These are phyloP conservation scores for Balakata baccata DNA, from an alignment of 345 rosid species.

Conservation along the genomic window DNA sequence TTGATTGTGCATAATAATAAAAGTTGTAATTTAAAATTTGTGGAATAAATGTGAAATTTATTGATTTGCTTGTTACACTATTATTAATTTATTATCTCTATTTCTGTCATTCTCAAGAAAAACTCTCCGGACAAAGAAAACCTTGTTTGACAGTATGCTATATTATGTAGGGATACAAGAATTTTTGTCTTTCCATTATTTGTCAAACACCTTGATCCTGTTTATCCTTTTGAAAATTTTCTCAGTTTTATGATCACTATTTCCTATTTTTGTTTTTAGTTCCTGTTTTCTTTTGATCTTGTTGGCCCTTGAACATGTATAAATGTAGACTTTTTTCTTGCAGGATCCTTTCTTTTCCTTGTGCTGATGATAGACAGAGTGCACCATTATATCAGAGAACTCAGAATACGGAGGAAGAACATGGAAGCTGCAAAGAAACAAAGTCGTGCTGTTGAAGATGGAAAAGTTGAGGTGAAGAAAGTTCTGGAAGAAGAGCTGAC, in stretches of 20 bases:
- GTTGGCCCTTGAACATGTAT: constrained; percentile 4
- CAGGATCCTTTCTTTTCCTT: constrained; percentile 79
- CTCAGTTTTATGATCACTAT: not conserved
- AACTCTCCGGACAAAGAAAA: not conserved
- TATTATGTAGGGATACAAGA: not conserved
- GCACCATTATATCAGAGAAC: constrained; percentile 87
- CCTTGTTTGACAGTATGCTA: not conserved
- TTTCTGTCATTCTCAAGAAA: not conserved
- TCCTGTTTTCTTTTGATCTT: constrained; percentile 1
- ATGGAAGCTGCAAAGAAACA: constrained; percentile 75
- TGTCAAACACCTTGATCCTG: not conserved
- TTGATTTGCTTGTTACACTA: not conserved
- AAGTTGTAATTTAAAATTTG: not conserved
- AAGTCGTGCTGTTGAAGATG: constrained; percentile 56
- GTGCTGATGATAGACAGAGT: constrained; percentile 81
- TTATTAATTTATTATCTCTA: not conserved
- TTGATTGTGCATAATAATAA: not conserved
- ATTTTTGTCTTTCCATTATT: not conserved
- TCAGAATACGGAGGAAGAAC: constrained; percentile 67
- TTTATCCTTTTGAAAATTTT: not conserved
- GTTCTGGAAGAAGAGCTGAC: constrained; percentile 53
- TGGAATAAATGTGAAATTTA: too few relatives aligned
- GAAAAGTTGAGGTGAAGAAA: constrained; percentile 53
- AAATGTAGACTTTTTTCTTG: constrained; percentile 25
- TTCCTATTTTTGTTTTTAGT: constrained; percentile 5